A percentile compares a stretch with the other conserved stretches of the same genome.
phyloP scores from a whole-genome alignment of 2,329 filamentous ascomycete species.

The Fusarium sublunatum region DNA sequence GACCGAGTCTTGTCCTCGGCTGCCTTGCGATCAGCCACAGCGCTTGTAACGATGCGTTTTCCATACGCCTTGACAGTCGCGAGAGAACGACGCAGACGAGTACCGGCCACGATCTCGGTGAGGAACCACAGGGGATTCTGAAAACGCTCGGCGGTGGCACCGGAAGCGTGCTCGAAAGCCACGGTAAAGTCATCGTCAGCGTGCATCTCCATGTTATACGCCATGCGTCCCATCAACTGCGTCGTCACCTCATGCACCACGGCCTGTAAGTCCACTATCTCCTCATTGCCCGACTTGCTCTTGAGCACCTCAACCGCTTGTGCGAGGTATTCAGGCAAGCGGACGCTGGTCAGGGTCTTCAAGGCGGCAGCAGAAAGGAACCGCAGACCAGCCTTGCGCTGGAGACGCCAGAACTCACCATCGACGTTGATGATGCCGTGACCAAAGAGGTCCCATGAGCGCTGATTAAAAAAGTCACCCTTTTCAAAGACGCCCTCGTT shows the following conservation, averaged over 20 bases:
- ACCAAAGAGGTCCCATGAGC: conserved; percentile 72
- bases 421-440: conserved; percentile 75
- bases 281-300: conserved; percentile 41
- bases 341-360: conserved; percentile 65
- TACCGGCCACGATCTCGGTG: conserved; percentile 64
- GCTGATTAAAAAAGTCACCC: conserved; percentile 69
- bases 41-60: conserved; percentile 66
- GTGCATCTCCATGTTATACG: conserved; percentile 76
- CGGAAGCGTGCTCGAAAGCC: conserved; percentile 72
- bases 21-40: conserved; percentile 53
- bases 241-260: conserved; percentile 73
- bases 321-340: conserved; percentile 65
- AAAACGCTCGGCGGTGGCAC: conserved; percentile 69
- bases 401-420: conserved; percentile 70
- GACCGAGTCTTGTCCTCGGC: conserved; percentile 16
- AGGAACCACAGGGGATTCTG: conserved; percentile 73
- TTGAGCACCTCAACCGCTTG: conserved; percentile 56
- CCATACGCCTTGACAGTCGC: conserved; percentile 65
- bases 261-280: conserved; percentile 65
- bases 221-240: conserved; percentile 74
- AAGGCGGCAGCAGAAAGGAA: conserved; percentile 70
- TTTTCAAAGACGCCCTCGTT: conserved; percentile 71
- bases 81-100: conserved; percentile 61
- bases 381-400: conserved; percentile 69
- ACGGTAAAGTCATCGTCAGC: conserved; percentile 68